These are phyloP conservation scores for Apiotrichum gamsii DNA, from an alignment of 1,284 basidiomycete genomes.

Conservation along the genomic window DNA sequence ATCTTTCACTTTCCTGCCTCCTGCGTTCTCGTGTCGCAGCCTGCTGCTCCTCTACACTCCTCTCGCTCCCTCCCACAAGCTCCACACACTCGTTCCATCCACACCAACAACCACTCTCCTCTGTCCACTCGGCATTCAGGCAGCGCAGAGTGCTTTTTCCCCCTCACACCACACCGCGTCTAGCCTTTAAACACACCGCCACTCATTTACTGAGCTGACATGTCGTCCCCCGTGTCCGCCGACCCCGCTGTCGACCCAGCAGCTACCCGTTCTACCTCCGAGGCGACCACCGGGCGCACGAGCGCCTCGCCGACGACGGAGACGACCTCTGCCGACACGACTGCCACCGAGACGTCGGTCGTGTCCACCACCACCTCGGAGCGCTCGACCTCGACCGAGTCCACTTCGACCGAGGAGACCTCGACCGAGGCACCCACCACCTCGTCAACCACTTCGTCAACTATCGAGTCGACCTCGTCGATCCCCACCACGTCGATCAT, in stretches of 20 bases:
- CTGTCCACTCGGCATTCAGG: no score
- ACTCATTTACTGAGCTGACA: neutral
- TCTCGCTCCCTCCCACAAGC: no score
- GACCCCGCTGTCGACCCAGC: conserved; percentile 10
- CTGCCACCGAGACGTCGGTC: neutral
- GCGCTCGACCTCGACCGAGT: no score
- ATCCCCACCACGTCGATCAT: no score
- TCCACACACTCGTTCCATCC: no score
- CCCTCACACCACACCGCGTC: neutral
- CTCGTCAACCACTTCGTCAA: neutral
- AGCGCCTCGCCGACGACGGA: neutral
- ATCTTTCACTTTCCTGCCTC: no score
- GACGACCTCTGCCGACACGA: neutral
- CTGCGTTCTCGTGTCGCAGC: no score
- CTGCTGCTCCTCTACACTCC: no score
- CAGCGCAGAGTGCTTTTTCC: neutral
- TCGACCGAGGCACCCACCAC: neutral
- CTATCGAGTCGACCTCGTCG: neutral
- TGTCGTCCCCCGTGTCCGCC: conserved; percentile 2
- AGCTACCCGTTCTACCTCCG: conserved; percentile 7
- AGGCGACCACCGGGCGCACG: conserved; percentile 1
- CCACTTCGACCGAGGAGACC: no score
- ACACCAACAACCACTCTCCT: no score
- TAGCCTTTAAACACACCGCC: no score
- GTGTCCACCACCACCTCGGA: no score